A percentile compares a stretch with the other conserved stretches of the same genome.
These are phyloP conservation scores for Bidens hawaiensis DNA, from an alignment of 140 eudicot genomes.

Conservation along the genomic window DNA sequence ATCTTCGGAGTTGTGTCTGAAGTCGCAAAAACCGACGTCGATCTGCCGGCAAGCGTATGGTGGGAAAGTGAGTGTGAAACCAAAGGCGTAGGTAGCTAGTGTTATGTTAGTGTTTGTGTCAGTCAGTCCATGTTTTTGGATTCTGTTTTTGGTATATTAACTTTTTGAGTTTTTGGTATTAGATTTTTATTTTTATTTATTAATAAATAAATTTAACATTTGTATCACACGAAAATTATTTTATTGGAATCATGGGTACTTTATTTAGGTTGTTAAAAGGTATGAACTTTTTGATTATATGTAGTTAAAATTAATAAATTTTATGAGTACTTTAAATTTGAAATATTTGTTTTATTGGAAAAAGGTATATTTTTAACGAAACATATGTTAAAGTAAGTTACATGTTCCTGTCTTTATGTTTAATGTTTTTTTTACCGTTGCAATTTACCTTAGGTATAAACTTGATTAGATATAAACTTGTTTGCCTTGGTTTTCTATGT, in stretches of 20 bases:
- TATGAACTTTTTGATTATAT: no score
- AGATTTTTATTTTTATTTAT: slow-evolving; percentile 11
- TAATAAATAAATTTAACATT: slow-evolving; percentile 5
- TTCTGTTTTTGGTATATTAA: slow-evolving; percentile 1
- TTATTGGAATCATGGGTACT: background rate
- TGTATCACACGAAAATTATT: slow-evolving; percentile 3
- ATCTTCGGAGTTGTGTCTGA: slow-evolving; percentile 54
- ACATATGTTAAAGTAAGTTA: no score
- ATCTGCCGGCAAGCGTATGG: slow-evolving; percentile 66
- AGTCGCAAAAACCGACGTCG: slow-evolving; percentile 74
- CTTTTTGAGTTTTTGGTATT: slow-evolving; percentile 12
- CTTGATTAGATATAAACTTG: no score
- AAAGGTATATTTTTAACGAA: no score
- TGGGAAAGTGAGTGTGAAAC: slow-evolving; percentile 51
- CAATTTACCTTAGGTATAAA: no score
- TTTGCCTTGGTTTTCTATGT: no score
- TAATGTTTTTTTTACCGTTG: no score
- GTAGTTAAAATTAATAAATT: no score
- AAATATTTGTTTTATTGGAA: no score
- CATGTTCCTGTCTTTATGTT: no score
- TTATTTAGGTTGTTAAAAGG: background rate
- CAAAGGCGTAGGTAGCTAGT: slow-evolving; percentile 51
- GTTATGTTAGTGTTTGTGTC: no score
- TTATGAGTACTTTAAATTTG: background rate
- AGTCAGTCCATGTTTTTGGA: slow-evolving; percentile 28